Base-by-base conservation (phyloP, 371 early-diverging fungal species). In the Synchytrium microbalum region DNA sequence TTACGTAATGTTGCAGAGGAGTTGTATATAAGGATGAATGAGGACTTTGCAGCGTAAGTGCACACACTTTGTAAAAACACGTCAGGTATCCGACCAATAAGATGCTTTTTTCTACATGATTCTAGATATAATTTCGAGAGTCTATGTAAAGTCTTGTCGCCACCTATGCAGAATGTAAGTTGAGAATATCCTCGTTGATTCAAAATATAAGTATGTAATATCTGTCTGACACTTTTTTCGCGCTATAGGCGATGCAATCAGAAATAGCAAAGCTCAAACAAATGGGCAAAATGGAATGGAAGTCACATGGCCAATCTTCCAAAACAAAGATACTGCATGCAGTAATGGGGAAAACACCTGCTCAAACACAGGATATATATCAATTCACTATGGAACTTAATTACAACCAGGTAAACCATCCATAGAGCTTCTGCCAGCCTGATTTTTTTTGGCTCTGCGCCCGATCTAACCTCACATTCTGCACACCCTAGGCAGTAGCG, bases 11-110 rank as follows among this genome's bases (percentile, higher is more conserved):
- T 64, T 27, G 67, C 65, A 25, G 67, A 72, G 59, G 31, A 63
- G 16, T 16, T 63, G 52, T 72, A 72, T 57, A 58, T 64, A 8
- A 33, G 30, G 32, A 69, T 72, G 70, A 72, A 72, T 64, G 54
- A 61, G 56, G 67, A 63, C 2, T 69, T 67, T 58, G 72, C 72
- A 25, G 25, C 19, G 72, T 72, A 30, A 2, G 66, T 66, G 23
- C 14, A n/a, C n/a, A n/a, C n/a, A n/a, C n/a, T n/a, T n/a, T n/a
- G n/a, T n/a, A n/a, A n/a, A n/a, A n/a, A n/a, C n/a, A n/a, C n/a
- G n/a, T n/a, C n/a, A n/a, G n/a, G n/a, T n/a, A n/a, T n/a, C n/a
- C n/a, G n/a, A n/a, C n/a, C n/a, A n/a, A n/a, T 16, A n/a, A 5
- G n/a, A n/a, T n/a, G n/a, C n/a, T n/a, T n/a, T n/a, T n/a, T n/a